Conservation (phyloP, 192 early-diverging fungal species). For the Phlyctochytrium planicorne region DNA sequence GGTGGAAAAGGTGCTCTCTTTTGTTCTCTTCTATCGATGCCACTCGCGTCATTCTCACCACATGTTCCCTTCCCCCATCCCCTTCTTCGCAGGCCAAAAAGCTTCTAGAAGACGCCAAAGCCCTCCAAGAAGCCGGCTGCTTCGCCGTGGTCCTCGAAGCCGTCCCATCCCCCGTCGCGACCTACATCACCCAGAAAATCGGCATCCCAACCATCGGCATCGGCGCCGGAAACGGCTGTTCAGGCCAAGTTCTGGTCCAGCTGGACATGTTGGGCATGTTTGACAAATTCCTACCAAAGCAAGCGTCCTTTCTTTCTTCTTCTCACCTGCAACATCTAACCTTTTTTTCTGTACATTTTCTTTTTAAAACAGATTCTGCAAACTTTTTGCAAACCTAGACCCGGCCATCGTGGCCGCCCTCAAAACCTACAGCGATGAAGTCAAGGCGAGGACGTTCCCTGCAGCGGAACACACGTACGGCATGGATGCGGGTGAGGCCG, state of each 20-base stretch:
- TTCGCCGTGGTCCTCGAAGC: conserved; percentile 91
- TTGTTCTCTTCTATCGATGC: conserved; percentile 4
- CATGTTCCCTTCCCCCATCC: not conserved
- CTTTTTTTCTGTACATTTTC: not conserved
- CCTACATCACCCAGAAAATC: conserved; percentile 75
- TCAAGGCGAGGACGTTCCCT: conserved; percentile 76
- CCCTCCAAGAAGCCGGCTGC: conserved; percentile 87
- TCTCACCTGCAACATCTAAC: not conserved
- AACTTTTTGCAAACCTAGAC: conserved; percentile 78
- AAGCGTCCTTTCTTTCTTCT: conserved; percentile 17
- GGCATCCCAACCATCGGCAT: conserved; percentile 95
- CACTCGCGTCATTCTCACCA: not conserved
- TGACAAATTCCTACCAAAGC: conserved; percentile 87
- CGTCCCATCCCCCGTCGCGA: conserved; percentile 85
- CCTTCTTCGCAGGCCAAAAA: conserved; percentile 54
- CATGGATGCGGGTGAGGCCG: conserved; percentile 58
- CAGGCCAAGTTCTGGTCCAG: conserved; percentile 93
- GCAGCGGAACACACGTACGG: conserved; percentile 73
- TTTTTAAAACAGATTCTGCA: conserved; percentile 70
- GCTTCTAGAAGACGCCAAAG: conserved; percentile 83
- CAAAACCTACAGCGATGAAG: conserved; percentile 71
- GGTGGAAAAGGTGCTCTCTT: conserved; percentile 57
- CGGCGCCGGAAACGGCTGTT: conserved; percentile 83
- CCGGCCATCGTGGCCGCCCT: conserved; percentile 72
- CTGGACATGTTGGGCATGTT: conserved; percentile 91